Evolutionary conservation across 176 grass and related monocot genomes (phyloP).

Genomic region (Avena sativa): DNA sequence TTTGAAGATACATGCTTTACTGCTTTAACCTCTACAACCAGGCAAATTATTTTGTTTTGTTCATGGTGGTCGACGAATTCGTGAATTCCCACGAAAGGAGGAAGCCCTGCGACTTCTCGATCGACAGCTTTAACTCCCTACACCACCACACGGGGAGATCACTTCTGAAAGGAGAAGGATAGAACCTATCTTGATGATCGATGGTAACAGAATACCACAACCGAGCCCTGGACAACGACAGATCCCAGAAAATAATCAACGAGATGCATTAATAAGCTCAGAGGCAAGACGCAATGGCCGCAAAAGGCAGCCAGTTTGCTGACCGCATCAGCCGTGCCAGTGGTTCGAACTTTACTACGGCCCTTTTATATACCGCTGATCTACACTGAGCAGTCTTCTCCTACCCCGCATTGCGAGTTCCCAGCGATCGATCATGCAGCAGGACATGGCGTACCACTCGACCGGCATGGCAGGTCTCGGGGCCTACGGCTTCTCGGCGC

Average conservation of each 20-base stretch:
- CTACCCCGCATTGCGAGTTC: not conserved
- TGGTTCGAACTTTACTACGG: slow-evolving; percentile 12
- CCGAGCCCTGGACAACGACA: slow-evolving; percentile 1
- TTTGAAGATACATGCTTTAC: not conserved
- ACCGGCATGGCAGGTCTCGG: slow-evolving; percentile 12
- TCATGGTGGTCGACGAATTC: not conserved
- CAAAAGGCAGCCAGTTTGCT: slow-evolving; percentile 25
- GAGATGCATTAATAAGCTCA: not conserved
- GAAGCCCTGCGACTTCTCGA: not conserved
- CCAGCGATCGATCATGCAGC: slow-evolving; percentile 41
- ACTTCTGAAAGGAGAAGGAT: slow-evolving; percentile 22
- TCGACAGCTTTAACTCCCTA: slow-evolving; percentile 7
- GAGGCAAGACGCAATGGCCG: slow-evolving; percentile 44
- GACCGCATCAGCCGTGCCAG: slow-evolving; percentile 22
- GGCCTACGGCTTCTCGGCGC: slow-evolving; percentile 18
- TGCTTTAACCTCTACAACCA: too few species aligned
- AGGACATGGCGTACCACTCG: not conserved
- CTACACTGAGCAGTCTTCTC: not conserved
- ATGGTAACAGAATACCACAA: slow-evolving; percentile 24
- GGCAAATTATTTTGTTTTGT: not conserved
- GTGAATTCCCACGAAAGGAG: not conserved
- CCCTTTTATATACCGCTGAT: not conserved
- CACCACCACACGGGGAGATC: not conserved
- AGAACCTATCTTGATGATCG: not conserved
- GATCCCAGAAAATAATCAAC: slow-evolving; percentile 12